phyloP scores from a whole-genome alignment of 2,329 filamentous ascomycete species.

The Sporothrix protearum region DNA sequence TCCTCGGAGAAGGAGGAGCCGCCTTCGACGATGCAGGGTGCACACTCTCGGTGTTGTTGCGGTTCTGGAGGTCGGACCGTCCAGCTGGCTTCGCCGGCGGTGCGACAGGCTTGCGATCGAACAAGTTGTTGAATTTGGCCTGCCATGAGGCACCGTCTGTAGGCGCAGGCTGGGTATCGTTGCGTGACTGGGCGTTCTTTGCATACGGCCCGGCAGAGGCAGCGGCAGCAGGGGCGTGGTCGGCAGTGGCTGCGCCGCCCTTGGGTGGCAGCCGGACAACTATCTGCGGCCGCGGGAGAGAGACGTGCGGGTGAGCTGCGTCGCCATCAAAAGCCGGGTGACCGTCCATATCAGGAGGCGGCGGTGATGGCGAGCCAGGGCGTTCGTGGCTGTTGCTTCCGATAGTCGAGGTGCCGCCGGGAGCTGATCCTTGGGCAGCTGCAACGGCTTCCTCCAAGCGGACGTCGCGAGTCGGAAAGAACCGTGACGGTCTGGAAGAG shows the following conservation, averaged over 20 bases:
- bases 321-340: slow-evolving; percentile 72
- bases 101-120: slow-evolving; percentile 61
- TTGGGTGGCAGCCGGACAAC: slow-evolving; percentile 75
- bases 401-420: background rate
- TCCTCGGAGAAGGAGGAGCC: background rate
- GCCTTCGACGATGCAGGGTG: background rate
- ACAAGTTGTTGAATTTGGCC: slow-evolving; percentile 74
- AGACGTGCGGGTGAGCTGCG: slow-evolving; percentile 61
- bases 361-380: slow-evolving; percentile 62
- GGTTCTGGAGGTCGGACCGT: background rate
- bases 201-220: background rate
- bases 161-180: slow-evolving; percentile 17
- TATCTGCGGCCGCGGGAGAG: slow-evolving; percentile 65
- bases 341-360: slow-evolving; percentile 65
- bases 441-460: slow-evolving; percentile 40
- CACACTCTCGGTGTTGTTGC: background rate
- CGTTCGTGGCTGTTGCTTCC: slow-evolving; percentile 31
- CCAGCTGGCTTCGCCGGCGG: slow-evolving; percentile 46
- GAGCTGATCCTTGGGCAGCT: slow-evolving; percentile 17
- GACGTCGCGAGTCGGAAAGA: slow-evolving; percentile 56
- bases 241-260: slow-evolving; percentile 31
- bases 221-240: background rate
- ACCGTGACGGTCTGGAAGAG: slow-evolving; percentile 53
- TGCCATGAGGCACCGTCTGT: slow-evolving; percentile 52
- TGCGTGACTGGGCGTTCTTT: background rate